Percentiles rank a stretch among this genome's conserved stretches.
phyloP scores from a whole-genome alignment of 2,329 filamentous ascomycete species.

The Clonostachys byssicola region DNA sequence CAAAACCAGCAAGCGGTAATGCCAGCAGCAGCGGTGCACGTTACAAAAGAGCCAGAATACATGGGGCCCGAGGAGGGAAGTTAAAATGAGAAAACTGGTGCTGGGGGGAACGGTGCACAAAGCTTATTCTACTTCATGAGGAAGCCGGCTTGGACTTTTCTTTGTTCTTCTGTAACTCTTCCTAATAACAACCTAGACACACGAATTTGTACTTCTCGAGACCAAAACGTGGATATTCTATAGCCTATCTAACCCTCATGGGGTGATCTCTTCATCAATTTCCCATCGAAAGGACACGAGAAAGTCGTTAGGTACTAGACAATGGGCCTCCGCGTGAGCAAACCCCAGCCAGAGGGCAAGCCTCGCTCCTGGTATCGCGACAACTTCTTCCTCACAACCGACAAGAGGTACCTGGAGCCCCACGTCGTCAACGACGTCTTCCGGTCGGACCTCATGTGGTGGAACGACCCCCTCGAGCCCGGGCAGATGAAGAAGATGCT shows the following conservation, averaged over 20 bases:
- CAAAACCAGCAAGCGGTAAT: too few relatives aligned
- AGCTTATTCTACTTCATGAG: too few relatives aligned
- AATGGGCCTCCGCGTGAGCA: background rate
- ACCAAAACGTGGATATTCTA: background rate
- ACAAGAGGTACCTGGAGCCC: conserved; percentile 49
- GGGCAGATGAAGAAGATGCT: conserved; percentile 45
- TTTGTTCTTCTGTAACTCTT: too few relatives aligned
- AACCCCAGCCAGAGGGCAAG: conserved; percentile 18
- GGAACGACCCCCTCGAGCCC: conserved; percentile 49
- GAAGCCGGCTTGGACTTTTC: background rate
- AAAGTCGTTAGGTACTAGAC: background rate
- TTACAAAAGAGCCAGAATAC: too few relatives aligned
- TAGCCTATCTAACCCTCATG: background rate
- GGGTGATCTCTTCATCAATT: background rate
- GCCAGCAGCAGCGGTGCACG: too few relatives aligned
- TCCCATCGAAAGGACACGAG: conserved; percentile 3
- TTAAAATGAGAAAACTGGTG: too few relatives aligned
- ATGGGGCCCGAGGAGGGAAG: too few relatives aligned
- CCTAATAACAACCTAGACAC: too few relatives aligned
- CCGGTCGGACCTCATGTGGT: conserved; percentile 54
- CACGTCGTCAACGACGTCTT: conserved; percentile 51
- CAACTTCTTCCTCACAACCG: conserved; percentile 57
- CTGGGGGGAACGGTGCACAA: too few relatives aligned
- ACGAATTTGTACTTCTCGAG: background rate
- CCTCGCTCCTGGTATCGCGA: conserved; percentile 43